phyloP scores from a whole-genome alignment of 345 rosid genomes.

The Arabidopsis thaliana region TAIR10.1 NC_003070.9:24048001-24048500 shows the following conservation, averaged over 20 bases:
- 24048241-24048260: background rate
- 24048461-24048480: constrained; percentile 63
- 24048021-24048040: constrained; percentile 48
- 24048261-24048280: background rate
- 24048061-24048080: constrained; percentile 68
- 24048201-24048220: background rate
- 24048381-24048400: constrained; percentile 47
- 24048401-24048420: constrained; percentile 97
- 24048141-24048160: constrained; percentile 72
- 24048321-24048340: constrained; percentile 51
- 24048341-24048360: constrained; percentile 50
- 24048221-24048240: background rate
- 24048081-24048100: constrained; percentile 92
- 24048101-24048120: constrained; percentile 97
- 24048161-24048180: constrained; percentile 53
- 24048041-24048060: constrained; percentile 94
- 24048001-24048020: too few relatives aligned
- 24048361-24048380: constrained; percentile 35
- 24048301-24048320: constrained; percentile 57
- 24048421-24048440: constrained; percentile 94
- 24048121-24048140: constrained; percentile 78
- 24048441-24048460: constrained; percentile 79
- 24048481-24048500: constrained; percentile 55
- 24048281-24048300: constrained; percentile 1
- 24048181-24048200: constrained; percentile 44